Evolutionary conservation across 306 rosid genomes (phyloP), one percentile per base, ranked within the genome.

Genomic region (Sphenostylis stenocarpa): DNA sequence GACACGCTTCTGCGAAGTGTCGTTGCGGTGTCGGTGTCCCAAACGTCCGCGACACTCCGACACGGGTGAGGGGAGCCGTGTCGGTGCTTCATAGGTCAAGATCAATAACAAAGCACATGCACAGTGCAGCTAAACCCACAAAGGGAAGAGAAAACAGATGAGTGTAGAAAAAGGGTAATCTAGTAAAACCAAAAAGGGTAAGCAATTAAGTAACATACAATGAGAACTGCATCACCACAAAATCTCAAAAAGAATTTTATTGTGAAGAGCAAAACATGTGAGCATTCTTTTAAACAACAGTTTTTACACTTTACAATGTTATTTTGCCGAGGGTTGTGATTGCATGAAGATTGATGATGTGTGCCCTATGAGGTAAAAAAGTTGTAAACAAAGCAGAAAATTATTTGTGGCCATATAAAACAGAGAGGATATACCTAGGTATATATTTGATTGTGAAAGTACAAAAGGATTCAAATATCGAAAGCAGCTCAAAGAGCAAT

Each of bases 71-170:
- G n/a, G n/a, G n/a, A n/a, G n/a, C n/a, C n/a, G n/a, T n/a, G n/a
- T n/a, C n/a, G n/a, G n/a, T n/a, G n/a, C n/a, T n/a, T n/a, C n/a
- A n/a, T n/a, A 72, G 41, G 51, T 33, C 53, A 57, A 55, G 52
- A 55, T 6, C n/a, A 57, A 55, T 38, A 55, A 38, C 41, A 72
- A 72, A 72, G 77, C 77, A 55, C n/a, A 2, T 19, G 64, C 76
- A 33, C 45, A 41, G 5, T 29, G 44, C 26, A 47, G 28, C 21
- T 3, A 70, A 52, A 4, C 38, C 52, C 33, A 71, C 62, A 38
- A 36, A 16, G 66, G 52, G 21, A 72, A 14, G 17, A 72, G 76
- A 36, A 33, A 33, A 36, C 7, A 36, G 10, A 36, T 36, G 3
- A 36, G 9, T 36, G 12, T 36, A 7, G 41, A 36, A 36, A 7